Evolutionary conservation across 768 basidiomycete species (phyloP), one percentile per base, ranked within the genome.

Genomic region (Mycena pura): DNA sequence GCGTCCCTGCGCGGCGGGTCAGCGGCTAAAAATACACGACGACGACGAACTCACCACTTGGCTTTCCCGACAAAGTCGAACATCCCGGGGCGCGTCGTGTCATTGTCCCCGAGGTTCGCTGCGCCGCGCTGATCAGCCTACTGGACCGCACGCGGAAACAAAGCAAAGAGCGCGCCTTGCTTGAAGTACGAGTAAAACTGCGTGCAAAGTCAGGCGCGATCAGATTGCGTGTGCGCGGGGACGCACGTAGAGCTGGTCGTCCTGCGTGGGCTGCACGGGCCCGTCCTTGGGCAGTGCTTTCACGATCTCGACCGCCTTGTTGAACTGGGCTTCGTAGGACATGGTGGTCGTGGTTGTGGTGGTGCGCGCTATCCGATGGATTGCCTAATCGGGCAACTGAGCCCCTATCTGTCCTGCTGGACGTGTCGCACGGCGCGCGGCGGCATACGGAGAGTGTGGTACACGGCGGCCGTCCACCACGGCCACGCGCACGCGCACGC

Each of bases 121-220:
- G 57, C 14, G 9, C n/a, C 3, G 29, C 19, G 43, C 6, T 19
- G 29, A 36, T 54, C 57, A 63, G 57, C 21, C 25, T 29, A 43
- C 44, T 53, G 43, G 15, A 17, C 36, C 25, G 36, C 59, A 38
- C 52, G 43, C 48, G 54, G 28, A 36, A 17, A 39, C 38, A n/a
- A 29, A 57, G 51, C 64, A 56, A 57, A 51, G 41, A 62, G 21
- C 48, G 54, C 74, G 90, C 94, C 93, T 83, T 96, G 95, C 84
- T 99, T 99, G 86, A 82, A 98, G 75, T 89, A 86, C 67, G 82
- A 84, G 82, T 99, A 99, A 83, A 97, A 97, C 96, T 98, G 59
- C 61, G 27, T n/a, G n/a, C n/a, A 29, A 50, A 60, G 59, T 62
- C 60, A 22, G 62, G 61, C 46, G 44, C 52, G n/a, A n/a, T n/a